Evolutionary conservation across 768 basidiomycete genomes (phyloP), one percentile per base, ranked within the genome.

Genomic region (Serpula lacrymans): DNA sequence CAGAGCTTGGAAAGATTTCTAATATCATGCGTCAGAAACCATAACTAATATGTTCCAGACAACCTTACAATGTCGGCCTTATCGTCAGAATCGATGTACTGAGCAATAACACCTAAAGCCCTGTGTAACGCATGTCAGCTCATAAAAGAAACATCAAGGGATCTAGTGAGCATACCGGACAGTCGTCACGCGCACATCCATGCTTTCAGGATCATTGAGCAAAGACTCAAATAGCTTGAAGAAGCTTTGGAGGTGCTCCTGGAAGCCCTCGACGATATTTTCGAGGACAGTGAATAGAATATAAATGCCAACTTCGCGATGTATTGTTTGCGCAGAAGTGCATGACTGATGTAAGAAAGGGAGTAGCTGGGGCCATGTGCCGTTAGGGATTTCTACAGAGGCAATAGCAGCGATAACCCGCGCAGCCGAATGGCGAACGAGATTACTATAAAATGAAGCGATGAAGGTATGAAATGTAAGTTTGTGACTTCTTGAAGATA

Each of bases 401-500:
- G 94, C 95, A 64, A 98, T 87, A 43, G 91, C 85, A 30, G 95
- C 89, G 47, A 98, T 79, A 42, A 95, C 87, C 34, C 96, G 89
- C 17, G 95, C 88, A 34, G 86, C 80, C 8, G 94, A 88, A 62
- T 97, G 90, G 42, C 93, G 88, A 38, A 96, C 93, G 47, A 93
- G 81, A 42, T 85, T 79, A 50, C 93, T 97, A 58, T 3, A 40
- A 40, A 48, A 11, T 33, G n/a, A 18, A 8, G n/a, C 14, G 8
- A 33, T 33, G 14, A 7, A 18, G 31, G 31, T 14, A 14, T 6
- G 8, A 7, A 5, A 14, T 3, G 2, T 4, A 3, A 1, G 35
- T 4, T 14, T 8, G 4, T 16, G 23, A 45, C 22, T n/a, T n/a
- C n/a, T n/a, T n/a, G n/a, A n/a, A n/a, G n/a, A n/a, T n/a, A n/a